Base-by-base conservation (phyloP, 176 grass and related monocot genomes). In the Phyllostachys edulis region DNA sequence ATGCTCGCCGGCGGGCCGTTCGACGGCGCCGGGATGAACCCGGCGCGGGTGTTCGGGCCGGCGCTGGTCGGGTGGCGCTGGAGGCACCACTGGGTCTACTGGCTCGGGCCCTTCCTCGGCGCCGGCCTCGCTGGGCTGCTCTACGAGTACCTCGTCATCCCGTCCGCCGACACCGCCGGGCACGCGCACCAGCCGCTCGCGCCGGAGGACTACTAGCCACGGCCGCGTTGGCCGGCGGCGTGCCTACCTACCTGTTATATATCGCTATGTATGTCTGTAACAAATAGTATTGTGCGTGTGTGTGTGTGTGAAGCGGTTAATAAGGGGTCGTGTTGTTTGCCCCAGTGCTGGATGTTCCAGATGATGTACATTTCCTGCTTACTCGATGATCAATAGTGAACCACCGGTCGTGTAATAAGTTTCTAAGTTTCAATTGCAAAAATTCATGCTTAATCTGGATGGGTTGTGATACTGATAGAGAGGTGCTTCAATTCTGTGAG, bases 1-100 rank as follows among this genome's bases (percentile, higher is more conserved):
- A 91, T 96, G 64, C 91, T 99, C 21, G 88, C 93, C 1, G 93
- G 91, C 1, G 86, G 89, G 1, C 86, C 96, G 0, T 99, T 99
- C 73, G 96, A 99, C 20, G 96, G 96, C 14, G 96, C 93, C 3
- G 89, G 84, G 36, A 99, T 99, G 96, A 99, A 99, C 56, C 93
- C 96, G 4, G 96, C 91, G 36, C 26, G 96, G 78, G 96, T 87
- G 26, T 99, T 99, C 9, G 93, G 93, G 0, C 91, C 90, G 4
- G 91, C 93, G 36, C 90, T 99, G 7, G 86, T 96, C 2, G 91
- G 93, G 1, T 96, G 96, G 96, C 75, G 91, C 42, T 99, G 96
- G 96, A 86, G 84, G 60, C 90, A 87, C 84, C 96, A 99, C 81
- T 99, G 91, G 96, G 88, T 94, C 49, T 99, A 99, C 86, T 99